Conservation (phyloP, 257 asterid species). For the Jaltomata sinuosa region DNA sequence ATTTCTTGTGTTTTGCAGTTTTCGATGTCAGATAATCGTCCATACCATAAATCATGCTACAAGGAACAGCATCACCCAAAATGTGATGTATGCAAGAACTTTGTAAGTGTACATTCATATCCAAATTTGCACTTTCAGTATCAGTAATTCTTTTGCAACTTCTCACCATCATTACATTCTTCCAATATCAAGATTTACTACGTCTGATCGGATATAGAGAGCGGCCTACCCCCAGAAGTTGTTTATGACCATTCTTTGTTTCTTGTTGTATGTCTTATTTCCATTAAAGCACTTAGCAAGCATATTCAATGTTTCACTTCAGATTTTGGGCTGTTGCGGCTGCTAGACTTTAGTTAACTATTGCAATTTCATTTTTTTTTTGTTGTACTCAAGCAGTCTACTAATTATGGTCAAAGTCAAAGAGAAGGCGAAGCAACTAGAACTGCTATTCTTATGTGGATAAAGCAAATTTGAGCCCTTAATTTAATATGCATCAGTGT, state of each 20-base stretch:
- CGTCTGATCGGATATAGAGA: neutral
- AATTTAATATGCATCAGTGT: neutral
- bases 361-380: neutral
- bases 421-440: neutral
- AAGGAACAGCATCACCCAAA: slow-evolving; percentile 92
- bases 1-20: slow-evolving; percentile 39
- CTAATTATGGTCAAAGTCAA: neutral
- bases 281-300: neutral
- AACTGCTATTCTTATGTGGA: neutral
- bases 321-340: neutral
- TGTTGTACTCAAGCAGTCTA: neutral
- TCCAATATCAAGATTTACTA: neutral
- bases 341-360: neutral
- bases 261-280: neutral
- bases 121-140: neutral
- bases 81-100: slow-evolving; percentile 91
- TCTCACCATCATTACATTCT: neutral
- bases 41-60: slow-evolving; percentile 90
- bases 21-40: slow-evolving; percentile 76
- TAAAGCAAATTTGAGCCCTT: neutral
- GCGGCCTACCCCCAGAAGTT: neutral
- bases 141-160: neutral
- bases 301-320: neutral
- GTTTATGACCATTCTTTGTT: neutral
- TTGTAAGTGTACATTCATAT: slow-evolving; percentile 43